Evolutionary conservation across 306 rosid genomes (phyloP), one percentile per base, ranked within the genome.

Genomic region (Pyrus betulifolia): DNA sequence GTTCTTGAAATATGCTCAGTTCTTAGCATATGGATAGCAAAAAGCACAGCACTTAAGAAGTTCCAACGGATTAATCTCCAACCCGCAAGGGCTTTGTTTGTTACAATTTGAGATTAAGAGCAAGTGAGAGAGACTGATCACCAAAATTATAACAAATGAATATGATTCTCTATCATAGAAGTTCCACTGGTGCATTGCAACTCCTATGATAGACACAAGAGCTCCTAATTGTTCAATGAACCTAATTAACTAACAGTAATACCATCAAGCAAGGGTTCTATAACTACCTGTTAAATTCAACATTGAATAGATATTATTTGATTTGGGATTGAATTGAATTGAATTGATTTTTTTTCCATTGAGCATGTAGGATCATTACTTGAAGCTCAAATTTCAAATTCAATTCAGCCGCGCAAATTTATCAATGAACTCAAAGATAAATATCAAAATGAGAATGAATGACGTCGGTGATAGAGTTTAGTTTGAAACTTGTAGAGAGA

Each of bases 11-110:
- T 68, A 69, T 84, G 89, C 82, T 88, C 93, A 4, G 97, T 91
- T 86, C 97, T 86, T 65, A 91, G 85, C 97, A 89, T 86, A 84
- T 89, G 97, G 38, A 89, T 78, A 8, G 95, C 95, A 44, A 89
- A 91, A 84, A 84, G 89, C 51, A 89, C 86, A 1, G 95, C 95
- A 67, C 97, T 89, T 68, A 30, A 88, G 81, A 89, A 86, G 85
- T 86, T 89, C 72, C 72, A 88, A 84, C 65, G 89, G 33, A 31
- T 31, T 31, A 85, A 82, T 91, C 97, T 82, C 97, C 95, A 77
- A 89, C 81, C 97, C 88, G 91, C 63, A 74, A 22, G 45, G 6
- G 58, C 25, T 68, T 30, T 25, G 67, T 62, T 64, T 23, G 23
- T 67, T 7, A 38, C 30, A 75, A 19, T 69, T 10, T 45, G 33